A percentile compares a stretch with the other conserved stretches of the same genome.
These are phyloP conservation scores for Trichophyton verrucosum DNA, from an alignment of 2,329 filamentous ascomycete genomes.

Conservation along the genomic window DNA sequence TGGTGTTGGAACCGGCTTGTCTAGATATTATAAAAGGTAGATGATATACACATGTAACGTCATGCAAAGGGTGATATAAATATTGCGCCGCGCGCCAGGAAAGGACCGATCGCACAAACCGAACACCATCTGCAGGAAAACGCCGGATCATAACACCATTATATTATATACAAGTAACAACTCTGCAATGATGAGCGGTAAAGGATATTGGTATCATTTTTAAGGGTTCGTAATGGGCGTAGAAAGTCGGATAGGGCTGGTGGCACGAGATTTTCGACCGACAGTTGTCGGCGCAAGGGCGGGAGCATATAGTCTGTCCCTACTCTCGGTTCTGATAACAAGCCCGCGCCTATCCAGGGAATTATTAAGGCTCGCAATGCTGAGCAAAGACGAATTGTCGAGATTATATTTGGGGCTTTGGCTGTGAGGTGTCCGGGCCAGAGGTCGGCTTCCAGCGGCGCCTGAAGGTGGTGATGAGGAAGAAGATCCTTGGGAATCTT, in stretches of 20 bases:
- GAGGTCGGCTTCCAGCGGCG: conserved; percentile 16
- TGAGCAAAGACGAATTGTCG: conserved; percentile 30
- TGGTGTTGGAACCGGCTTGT: not conserved
- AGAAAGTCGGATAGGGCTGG: conserved; percentile 35
- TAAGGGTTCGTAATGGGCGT: not conserved
- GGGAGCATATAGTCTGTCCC: conserved; percentile 57
- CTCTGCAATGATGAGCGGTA: not conserved
- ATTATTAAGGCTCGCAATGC: conserved; percentile 21
- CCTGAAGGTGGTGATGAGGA: conserved; percentile 40
- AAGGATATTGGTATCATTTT: not conserved
- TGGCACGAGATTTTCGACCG: conserved; percentile 32
- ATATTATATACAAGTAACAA: not conserved
- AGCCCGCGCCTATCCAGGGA: conserved; percentile 52
- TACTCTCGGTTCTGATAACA: conserved; percentile 70
- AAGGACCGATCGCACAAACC: not conserved
- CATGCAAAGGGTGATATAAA: not conserved
- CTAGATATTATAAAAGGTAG: not conserved
- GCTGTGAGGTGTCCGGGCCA: conserved; percentile 20
- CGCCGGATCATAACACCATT: not conserved
- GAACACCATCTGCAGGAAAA: not conserved
- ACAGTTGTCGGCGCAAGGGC: conserved; percentile 39
- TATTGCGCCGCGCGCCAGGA: not conserved
- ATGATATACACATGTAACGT: not conserved
- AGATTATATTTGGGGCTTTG: conserved; percentile 27
- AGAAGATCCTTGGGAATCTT: conserved; percentile 47